Percentiles rank a stretch among this genome's conserved stretches.
These are phyloP conservation scores for Zasmidium angulare DNA, from an alignment of 2,329 filamentous ascomycete species.

Conservation along the genomic window DNA sequence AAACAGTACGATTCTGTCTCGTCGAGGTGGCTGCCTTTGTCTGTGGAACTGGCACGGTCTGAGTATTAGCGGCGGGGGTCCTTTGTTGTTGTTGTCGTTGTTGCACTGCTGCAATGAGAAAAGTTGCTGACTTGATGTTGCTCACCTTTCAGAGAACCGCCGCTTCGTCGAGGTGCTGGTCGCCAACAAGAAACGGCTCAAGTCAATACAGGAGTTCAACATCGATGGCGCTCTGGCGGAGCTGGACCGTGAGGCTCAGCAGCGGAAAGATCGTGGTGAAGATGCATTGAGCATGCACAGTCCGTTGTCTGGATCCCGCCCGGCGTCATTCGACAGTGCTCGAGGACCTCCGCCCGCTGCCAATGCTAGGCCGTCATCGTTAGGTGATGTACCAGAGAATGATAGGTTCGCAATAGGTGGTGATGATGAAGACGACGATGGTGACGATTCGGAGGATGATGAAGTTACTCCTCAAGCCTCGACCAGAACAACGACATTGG, in stretches of 20 bases:
- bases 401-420: slow-evolving; percentile 89
- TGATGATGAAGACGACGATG: slow-evolving; percentile 61
- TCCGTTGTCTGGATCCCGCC: slow-evolving; percentile 30
- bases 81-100: background rate
- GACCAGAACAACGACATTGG: slow-evolving; percentile 61
- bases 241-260: slow-evolving; percentile 74
- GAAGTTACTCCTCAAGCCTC: slow-evolving; percentile 1
- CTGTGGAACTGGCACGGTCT: background rate
- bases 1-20: background rate
- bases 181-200: slow-evolving; percentile 77
- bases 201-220: slow-evolving; percentile 82
- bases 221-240: slow-evolving; percentile 90
- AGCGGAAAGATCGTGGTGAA: slow-evolving; percentile 55
- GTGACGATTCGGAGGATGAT: slow-evolving; percentile 42
- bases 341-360: slow-evolving; percentile 56
- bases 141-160: slow-evolving; percentile 63
- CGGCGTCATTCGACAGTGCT: slow-evolving; percentile 67
- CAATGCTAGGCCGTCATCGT: slow-evolving; percentile 53
- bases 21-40: background rate
- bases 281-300: slow-evolving; percentile 32
- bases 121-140: slow-evolving; percentile 5
- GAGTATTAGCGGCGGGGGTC: background rate
- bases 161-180: slow-evolving; percentile 78
- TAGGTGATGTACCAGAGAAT: slow-evolving; percentile 73
- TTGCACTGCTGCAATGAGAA: background rate